phyloP scores from a whole-genome alignment of 2,329 filamentous ascomycete species.

The Calonectria pauciramosa region DNA sequence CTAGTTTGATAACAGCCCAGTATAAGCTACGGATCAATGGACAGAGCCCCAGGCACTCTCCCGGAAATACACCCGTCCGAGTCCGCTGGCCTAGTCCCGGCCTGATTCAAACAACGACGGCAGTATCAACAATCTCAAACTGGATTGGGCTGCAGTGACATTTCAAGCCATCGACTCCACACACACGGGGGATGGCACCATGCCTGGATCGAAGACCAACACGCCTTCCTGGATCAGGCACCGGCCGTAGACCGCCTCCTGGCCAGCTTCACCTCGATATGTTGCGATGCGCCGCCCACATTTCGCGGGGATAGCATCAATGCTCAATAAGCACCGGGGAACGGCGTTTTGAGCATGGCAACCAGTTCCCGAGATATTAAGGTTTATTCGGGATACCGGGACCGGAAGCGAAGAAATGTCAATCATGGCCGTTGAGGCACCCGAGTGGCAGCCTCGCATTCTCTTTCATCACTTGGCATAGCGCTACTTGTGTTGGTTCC shows the following conservation, averaged over 20 bases:
- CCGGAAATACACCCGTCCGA: background rate
- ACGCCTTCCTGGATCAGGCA: background rate
- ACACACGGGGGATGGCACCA: constrained; percentile 12
- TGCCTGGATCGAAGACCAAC: background rate
- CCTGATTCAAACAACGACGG: background rate
- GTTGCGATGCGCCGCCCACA: background rate
- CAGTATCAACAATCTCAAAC: constrained; percentile 1
- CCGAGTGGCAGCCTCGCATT: background rate
- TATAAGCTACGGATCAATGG: background rate
- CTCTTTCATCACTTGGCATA: background rate
- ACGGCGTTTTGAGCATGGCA: background rate
- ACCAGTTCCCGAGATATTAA: background rate
- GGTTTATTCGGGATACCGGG: background rate
- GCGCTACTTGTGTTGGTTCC: background rate
- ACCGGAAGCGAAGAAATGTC: background rate
- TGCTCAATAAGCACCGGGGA: background rate
- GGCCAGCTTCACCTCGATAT: background rate
- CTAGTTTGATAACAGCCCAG: too few species aligned
- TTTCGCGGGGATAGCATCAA: background rate
- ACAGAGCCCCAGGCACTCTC: background rate
- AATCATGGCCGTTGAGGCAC: background rate
- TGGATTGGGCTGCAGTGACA: background rate
- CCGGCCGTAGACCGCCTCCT: constrained; percentile 1
- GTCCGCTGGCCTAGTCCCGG: background rate
- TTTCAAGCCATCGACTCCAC: constrained; percentile 15